A percentile compares a stretch with the other conserved stretches of the same genome.
phyloP scores from a whole-genome alignment of 2,329 filamentous ascomycete genomes.

The Cadophora sp. region DNA sequence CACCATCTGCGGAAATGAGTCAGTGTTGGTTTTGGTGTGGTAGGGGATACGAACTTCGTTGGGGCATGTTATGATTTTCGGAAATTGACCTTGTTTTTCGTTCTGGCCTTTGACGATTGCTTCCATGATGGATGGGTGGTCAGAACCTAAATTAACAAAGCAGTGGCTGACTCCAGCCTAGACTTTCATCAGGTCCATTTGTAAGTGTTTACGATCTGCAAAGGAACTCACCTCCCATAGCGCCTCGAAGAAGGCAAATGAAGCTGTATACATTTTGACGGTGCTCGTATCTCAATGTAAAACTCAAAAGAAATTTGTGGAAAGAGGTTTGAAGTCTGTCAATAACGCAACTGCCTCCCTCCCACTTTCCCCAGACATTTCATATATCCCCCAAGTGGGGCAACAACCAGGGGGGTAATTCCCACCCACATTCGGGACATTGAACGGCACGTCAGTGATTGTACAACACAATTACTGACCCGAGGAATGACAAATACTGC shows the following conservation, averaged over 20 bases:
- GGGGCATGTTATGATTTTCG: conserved; percentile 72
- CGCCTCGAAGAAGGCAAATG: too few relatives aligned
- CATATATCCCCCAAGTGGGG: conserved; percentile 9
- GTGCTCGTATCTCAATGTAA: background rate
- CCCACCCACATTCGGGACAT: background rate
- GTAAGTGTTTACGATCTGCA: too few relatives aligned
- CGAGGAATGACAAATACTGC: background rate
- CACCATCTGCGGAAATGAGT: conserved; percentile 58
- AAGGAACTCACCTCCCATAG: too few relatives aligned
- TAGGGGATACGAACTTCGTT: conserved; percentile 55
- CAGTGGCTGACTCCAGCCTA: conserved; percentile 57
- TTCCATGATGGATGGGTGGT: conserved; percentile 74
- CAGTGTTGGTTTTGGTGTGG: too few relatives aligned
- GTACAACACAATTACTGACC: background rate
- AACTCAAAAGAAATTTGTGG: background rate
- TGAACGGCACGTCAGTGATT: conserved; percentile 5
- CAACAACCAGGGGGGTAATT: conserved; percentile 1
- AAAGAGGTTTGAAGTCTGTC: background rate
- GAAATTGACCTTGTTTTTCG: conserved; percentile 67
- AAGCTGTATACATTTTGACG: too few relatives aligned
- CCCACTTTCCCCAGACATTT: conserved; percentile 3
- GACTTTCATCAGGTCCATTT: too few relatives aligned
- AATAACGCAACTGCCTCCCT: background rate
- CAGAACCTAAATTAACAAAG: conserved; percentile 66
- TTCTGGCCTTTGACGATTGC: conserved; percentile 76